Evolutionary conservation across 805 yeast species (phyloP).

Genomic region (Schwanniomyces vanrijiae): DNA sequence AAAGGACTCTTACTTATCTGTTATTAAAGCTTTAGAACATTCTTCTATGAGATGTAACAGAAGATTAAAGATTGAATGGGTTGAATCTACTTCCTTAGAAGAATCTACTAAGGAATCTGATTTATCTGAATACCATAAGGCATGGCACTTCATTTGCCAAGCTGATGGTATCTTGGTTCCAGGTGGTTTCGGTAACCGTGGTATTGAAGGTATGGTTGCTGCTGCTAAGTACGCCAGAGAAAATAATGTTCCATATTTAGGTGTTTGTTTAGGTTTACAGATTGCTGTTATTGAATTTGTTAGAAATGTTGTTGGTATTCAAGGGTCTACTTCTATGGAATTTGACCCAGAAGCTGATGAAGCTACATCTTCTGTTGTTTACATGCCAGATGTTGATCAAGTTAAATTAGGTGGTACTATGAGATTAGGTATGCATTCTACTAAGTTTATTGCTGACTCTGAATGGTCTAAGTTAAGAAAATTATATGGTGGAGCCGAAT

Average conservation of each 20-base stretch:
- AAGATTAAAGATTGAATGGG: slow-evolving; percentile 89
- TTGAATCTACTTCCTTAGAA: slow-evolving; percentile 90
- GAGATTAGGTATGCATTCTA: slow-evolving; percentile 95
- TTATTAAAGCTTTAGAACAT: slow-evolving; percentile 93
- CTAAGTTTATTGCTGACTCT: slow-evolving; percentile 69
- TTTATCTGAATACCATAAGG: slow-evolving; percentile 83
- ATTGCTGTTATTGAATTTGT: slow-evolving; percentile 94
- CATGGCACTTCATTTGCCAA: slow-evolving; percentile 90
- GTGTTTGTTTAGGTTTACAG: slow-evolving; percentile 97
- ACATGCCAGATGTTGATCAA: slow-evolving; percentile 98
- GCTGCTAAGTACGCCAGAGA: slow-evolving; percentile 99
- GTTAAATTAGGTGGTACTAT: slow-evolving; percentile 96
- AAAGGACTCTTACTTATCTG: slow-evolving; percentile 93
- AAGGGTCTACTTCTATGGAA: slow-evolving; percentile 78
- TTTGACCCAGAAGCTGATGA: slow-evolving; percentile 65
- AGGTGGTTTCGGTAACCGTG: slow-evolving; percentile 97
- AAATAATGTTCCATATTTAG: slow-evolving; percentile 88
- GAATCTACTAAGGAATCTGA: slow-evolving; percentile 59
- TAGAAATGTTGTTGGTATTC: slow-evolving; percentile 70
- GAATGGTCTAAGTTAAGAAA: slow-evolving; percentile 71
- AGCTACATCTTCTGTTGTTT: slow-evolving; percentile 74
- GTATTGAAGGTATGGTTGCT: slow-evolving; percentile 96
- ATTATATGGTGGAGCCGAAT: slow-evolving; percentile 69
- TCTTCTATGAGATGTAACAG: slow-evolving; percentile 87
- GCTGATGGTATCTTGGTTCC: slow-evolving; percentile 98